These are phyloP conservation scores for Serendipita sp. DNA, from an alignment of 768 basidiomycete genomes.

Conservation along the genomic window DNA sequence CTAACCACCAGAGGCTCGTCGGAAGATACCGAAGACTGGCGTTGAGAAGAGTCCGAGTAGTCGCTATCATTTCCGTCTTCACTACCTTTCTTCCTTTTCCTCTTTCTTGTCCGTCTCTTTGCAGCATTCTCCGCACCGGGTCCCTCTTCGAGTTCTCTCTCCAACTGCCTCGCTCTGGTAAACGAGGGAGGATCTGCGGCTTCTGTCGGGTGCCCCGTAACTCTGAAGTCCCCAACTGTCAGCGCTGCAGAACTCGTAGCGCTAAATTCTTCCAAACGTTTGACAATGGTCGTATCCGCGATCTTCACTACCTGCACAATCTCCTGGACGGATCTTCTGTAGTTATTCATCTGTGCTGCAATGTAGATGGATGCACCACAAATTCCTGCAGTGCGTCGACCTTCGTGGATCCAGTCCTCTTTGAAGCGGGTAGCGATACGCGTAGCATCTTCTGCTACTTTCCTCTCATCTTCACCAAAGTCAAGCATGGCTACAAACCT, in stretches of 20 bases:
- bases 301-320: constrained; percentile 99
- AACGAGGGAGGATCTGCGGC: constrained; percentile 87
- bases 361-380: constrained; percentile 91
- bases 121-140: constrained; percentile 23
- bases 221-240: constrained; percentile 74
- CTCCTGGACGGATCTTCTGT: constrained; percentile 80
- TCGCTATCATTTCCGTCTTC: constrained; percentile 22
- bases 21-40: background rate
- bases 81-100: constrained; percentile 21
- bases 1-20: background rate
- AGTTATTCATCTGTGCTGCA: constrained; percentile 98
- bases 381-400: constrained; percentile 89
- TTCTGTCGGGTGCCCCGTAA: constrained; percentile 74
- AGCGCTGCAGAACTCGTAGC: constrained; percentile 70
- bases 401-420: constrained; percentile 93
- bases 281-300: constrained; percentile 86
- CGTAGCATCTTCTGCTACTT: constrained; percentile 83
- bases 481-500: constrained; percentile 90
- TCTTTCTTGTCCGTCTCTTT: constrained; percentile 29
- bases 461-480: constrained; percentile 86
- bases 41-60: background rate
- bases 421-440: constrained; percentile 89
- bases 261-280: constrained; percentile 89
- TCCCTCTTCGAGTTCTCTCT: constrained; percentile 30
- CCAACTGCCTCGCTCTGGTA: constrained; percentile 33